Percentiles rank a stretch among this genome's conserved stretches.
phyloP scores from a whole-genome alignment of 169 alveolate species.

The Babesia caballi region DNA sequence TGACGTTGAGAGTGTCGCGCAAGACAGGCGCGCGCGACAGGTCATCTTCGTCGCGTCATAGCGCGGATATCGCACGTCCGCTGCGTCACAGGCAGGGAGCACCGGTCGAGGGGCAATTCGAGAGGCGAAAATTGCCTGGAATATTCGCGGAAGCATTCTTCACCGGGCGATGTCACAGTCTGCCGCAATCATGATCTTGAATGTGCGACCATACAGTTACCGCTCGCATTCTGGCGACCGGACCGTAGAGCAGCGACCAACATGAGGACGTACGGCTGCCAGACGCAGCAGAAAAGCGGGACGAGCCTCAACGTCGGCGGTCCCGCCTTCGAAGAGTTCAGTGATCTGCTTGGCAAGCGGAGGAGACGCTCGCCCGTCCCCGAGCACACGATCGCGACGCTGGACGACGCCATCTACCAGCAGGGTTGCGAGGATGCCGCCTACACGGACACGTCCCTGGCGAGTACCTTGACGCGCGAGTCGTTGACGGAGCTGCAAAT shows the following conservation, averaged over 20 bases:
- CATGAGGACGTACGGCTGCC: neutral
- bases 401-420: neutral
- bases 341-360: neutral
- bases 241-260: neutral
- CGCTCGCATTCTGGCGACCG: neutral
- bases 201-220: neutral
- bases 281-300: neutral
- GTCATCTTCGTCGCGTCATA: too few relatives aligned
- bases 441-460: slow-evolving; percentile 1
- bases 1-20: too few relatives aligned
- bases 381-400: neutral
- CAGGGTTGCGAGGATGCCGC: neutral
- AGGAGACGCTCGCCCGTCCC: neutral
- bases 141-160: too few relatives aligned
- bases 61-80: too few relatives aligned
- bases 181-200: neutral
- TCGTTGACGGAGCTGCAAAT: neutral
- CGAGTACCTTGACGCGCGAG: neutral
- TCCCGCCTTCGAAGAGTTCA: neutral
- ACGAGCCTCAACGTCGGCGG: neutral
- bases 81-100: too few relatives aligned
- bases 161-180: too few relatives aligned
- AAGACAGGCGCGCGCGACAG: too few relatives aligned
- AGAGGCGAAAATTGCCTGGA: too few relatives aligned
- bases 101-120: too few relatives aligned